phyloP scores from a whole-genome alignment of 1,284 basidiomycete genomes.

The Lentinula novae-zelandiae region DNA sequence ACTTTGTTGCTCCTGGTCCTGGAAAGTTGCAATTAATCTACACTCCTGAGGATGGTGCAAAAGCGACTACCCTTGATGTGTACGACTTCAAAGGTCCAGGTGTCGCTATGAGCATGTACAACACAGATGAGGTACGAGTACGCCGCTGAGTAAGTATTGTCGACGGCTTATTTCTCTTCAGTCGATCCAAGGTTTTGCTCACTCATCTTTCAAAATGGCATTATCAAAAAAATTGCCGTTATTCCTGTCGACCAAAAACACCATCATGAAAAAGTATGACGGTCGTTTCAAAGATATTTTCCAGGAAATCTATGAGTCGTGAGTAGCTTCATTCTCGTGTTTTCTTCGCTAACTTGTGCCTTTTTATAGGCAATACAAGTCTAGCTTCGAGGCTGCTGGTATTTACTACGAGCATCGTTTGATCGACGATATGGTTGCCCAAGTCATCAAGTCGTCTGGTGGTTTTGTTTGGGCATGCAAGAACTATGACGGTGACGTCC shows the following conservation, averaged over 20 bases:
- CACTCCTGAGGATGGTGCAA: slow-evolving; percentile 71
- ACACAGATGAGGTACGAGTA: slow-evolving; percentile 76
- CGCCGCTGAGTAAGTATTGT: not conserved
- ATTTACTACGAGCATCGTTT: slow-evolving; percentile 98
- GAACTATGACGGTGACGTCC: slow-evolving; percentile 97
- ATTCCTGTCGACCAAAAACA: slow-evolving; percentile 99
- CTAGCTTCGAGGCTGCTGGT: slow-evolving; percentile 75
- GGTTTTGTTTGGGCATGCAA: slow-evolving; percentile 98
- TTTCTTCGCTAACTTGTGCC: not conserved
- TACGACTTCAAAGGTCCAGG: slow-evolving; percentile 90
- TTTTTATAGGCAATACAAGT: slow-evolving; percentile 66
- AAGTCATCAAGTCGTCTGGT: slow-evolving; percentile 93
- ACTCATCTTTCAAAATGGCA: slow-evolving; percentile 99
- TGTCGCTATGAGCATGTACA: slow-evolving; percentile 93
- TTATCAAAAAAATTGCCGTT: slow-evolving; percentile 91
- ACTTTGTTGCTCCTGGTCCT: slow-evolving; percentile 82
- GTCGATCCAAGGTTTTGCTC: slow-evolving; percentile 94
- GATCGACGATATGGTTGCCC: slow-evolving; percentile 95
- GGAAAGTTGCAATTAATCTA: slow-evolving; percentile 90
- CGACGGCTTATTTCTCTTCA: slow-evolving; percentile 24
- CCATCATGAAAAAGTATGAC: slow-evolving; percentile 95
- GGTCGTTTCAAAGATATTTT: slow-evolving; percentile 99
- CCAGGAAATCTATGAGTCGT: slow-evolving; percentile 87
- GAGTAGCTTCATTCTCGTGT: slow-evolving; percentile 20
- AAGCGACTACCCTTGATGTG: slow-evolving; percentile 69